phyloP scores from a whole-genome alignment of 306 rosid genomes.

The Amphicarpaea edgeworthii region DNA sequence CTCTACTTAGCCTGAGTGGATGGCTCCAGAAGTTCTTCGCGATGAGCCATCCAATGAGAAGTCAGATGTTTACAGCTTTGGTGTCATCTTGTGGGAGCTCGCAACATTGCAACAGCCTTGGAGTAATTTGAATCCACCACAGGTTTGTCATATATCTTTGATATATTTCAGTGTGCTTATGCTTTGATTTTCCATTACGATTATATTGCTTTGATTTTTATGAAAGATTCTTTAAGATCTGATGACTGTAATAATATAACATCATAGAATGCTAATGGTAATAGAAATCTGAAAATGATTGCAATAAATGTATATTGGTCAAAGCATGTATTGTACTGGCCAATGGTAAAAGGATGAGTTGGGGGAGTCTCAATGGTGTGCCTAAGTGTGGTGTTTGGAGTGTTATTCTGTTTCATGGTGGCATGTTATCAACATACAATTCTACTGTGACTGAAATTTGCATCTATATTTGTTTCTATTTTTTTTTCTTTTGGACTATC shows the following conservation, averaged over 20 bases:
- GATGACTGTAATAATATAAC: neutral
- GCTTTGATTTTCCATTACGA: conserved; percentile 16
- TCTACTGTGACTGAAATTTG: conserved; percentile 22
- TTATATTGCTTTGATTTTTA: conserved; percentile 20
- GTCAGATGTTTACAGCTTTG: conserved; percentile 70
- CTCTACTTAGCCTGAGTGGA: conserved; percentile 34
- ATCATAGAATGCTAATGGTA: conserved; percentile 7
- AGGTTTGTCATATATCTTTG: conserved; percentile 54
- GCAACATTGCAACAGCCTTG: conserved; percentile 85
- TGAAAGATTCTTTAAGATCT: neutral
- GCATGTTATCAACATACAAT: neutral
- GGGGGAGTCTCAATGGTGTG: neutral
- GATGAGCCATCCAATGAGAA: conserved; percentile 25
- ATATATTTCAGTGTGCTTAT: neutral
- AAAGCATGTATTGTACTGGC: neutral
- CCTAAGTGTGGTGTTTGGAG: neutral
- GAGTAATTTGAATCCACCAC: conserved; percentile 81
- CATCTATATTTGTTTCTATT: neutral
- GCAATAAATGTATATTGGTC: conserved; percentile 21
- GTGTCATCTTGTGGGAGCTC: conserved; percentile 88
- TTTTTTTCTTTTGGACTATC: neutral
- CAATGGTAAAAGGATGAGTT: neutral
- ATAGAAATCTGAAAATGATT: conserved; percentile 26
- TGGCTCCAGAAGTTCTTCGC: conserved; percentile 31
- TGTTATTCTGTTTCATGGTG: conserved; percentile 7